These are phyloP conservation scores for Mollisiaceae sp. DNA, from an alignment of 2,329 filamentous ascomycete genomes.

Conservation along the genomic window DNA sequence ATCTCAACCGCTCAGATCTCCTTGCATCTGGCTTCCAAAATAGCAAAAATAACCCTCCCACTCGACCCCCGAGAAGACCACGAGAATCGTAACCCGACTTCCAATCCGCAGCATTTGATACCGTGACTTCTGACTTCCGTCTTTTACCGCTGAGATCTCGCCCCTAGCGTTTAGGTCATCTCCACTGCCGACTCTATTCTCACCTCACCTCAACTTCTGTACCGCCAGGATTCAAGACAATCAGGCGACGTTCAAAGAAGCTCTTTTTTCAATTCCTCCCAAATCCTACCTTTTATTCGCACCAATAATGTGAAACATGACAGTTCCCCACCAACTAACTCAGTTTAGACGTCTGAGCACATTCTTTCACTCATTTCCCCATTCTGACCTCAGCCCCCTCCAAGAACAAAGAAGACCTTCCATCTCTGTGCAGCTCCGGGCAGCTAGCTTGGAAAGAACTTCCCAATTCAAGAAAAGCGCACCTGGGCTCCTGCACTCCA, in stretches of 20 bases:
- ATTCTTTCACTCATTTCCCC: neutral
- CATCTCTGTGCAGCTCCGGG: neutral
- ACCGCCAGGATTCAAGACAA: neutral
- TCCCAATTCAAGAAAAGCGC: neutral
- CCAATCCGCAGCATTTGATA: neutral
- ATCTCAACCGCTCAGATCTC: conserved; percentile 7
- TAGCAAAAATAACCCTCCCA: neutral
- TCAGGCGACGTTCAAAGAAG: neutral
- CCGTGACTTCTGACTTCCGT: neutral
- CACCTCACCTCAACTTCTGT: neutral
- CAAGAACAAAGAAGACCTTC: neutral
- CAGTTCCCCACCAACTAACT: neutral
- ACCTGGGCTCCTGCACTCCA: neutral
- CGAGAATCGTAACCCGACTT: neutral
- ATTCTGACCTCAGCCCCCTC: neutral
- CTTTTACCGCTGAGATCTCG: neutral
- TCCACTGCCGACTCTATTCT: neutral
- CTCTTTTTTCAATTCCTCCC: neutral
- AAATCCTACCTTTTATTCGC: neutral
- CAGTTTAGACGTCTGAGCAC: neutral
- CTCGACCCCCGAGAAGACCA: neutral
- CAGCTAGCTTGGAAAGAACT: neutral
- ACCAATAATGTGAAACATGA: neutral
- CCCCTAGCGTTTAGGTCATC: conserved; percentile 3
- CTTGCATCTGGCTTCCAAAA: neutral